Conservation (phyloP, 108 stramenopile species). For the Skeletonema tropicum region DNA sequence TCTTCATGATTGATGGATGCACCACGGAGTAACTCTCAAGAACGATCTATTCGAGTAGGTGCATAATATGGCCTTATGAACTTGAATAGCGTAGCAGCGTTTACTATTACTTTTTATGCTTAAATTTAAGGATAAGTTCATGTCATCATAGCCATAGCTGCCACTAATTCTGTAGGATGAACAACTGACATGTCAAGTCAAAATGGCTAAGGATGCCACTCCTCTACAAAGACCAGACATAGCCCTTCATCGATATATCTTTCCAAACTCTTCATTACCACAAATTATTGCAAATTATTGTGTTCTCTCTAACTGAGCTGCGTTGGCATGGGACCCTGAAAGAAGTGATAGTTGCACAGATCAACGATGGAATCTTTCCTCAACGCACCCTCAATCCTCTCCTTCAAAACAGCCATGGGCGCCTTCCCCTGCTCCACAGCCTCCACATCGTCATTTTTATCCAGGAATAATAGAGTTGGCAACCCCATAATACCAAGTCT, state of each 20-base stretch:
- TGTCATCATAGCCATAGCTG: not conserved
- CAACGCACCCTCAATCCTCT: conserved; percentile 81
- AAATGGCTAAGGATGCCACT: not conserved
- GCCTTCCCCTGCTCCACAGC: conserved; percentile 58
- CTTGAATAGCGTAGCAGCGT: too few species aligned
- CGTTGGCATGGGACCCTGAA: conserved; percentile 70
- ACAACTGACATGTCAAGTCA: not conserved
- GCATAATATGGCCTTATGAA: too few species aligned
- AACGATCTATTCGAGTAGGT: too few species aligned
- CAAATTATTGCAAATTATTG: not conserved
- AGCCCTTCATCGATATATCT: not conserved
- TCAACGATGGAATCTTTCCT: conserved; percentile 71
- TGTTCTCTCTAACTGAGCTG: conserved; percentile 19
- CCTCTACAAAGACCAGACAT: not conserved
- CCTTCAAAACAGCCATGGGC: conserved; percentile 72
- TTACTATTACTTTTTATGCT: too few species aligned
- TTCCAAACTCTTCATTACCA: not conserved
- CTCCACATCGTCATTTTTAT: conserved; percentile 62
- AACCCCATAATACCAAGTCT: conserved; percentile 80
- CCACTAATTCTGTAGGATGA: too few species aligned
- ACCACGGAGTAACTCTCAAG: too few species aligned
- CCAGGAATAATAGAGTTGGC: conserved; percentile 79
- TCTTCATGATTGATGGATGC: too few species aligned
- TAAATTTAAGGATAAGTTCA: too few species aligned
- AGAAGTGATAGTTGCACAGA: conserved; percentile 77